Base-by-base conservation (phyloP, 805 yeast species). In the Yamadazyma sp. region DNA sequence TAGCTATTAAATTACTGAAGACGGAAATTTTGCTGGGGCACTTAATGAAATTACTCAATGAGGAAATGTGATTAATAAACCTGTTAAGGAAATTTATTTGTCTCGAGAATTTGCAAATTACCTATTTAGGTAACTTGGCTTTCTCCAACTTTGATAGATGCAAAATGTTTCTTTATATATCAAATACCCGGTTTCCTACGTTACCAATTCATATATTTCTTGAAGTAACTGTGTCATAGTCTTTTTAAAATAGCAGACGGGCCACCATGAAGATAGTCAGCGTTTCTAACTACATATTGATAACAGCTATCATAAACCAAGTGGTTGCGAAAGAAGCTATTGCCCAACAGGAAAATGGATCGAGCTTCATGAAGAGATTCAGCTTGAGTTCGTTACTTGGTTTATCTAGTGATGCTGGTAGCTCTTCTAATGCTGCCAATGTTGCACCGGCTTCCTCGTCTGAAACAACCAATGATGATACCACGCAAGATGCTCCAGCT, bases 211-310 rank as follows among this genome's bases (percentile, higher is more conserved):
- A 27, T 20, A 14, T 34, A 20, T 20, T 35, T 35, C 22, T 32
- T n/a, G 19, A n/a, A n/a, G n/a, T 35, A 11, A 22, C 38, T 35
- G 38, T 35, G 22, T 28, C 25, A 35, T 28, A 35, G 36, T 26
- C 15, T 11, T 24, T 32, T 10, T 33, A 22, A 17, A 36, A 15
- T 9, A 29, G 17, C 21, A 17, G 8, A 36, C 32, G 24, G 29
- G 28, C 23, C 27, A 6, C 15, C 37, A 57, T 57, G 63, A 57
- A 49, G 47, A 39, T 57, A 42, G 40, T 48, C 15, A 42, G 55
- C 40, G 54, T 54, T 37, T 46, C 52, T 35, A 50, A 45, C 43
- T 49, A 51, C 36, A 44, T 55, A 30, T 50, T 58, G 52, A 45
- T 49, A 29, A 48, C 54, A 26, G 40, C 58, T 18, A 53, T 55